Percentiles rank a stretch among this genome's conserved stretches.
These are phyloP conservation scores for Chaetomium tenue DNA, from an alignment of 495 filamentous ascomycete species.

Conservation along the genomic window DNA sequence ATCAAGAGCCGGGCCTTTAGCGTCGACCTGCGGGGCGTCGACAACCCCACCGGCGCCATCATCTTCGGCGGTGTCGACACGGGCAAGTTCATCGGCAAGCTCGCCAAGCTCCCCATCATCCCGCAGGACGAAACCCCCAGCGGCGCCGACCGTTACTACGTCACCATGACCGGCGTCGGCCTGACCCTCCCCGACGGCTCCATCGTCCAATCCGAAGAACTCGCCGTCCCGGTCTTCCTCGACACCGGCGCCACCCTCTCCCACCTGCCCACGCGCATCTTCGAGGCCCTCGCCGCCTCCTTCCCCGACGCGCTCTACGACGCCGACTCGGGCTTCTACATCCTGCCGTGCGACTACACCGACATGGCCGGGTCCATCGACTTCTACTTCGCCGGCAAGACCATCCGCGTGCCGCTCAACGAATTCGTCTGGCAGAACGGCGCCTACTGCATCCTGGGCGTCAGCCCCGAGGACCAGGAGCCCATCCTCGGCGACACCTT, in stretches of 20 bases:
- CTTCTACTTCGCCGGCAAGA: slow-evolving; percentile 54
- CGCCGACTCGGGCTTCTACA: slow-evolving; percentile 44
- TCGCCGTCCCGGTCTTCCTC: slow-evolving; percentile 34
- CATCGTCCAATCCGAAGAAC: slow-evolving; percentile 17
- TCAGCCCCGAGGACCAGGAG: slow-evolving; percentile 26
- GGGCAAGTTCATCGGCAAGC: slow-evolving; percentile 63
- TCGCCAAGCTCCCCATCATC: slow-evolving; percentile 53
- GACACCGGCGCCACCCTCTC: slow-evolving; percentile 34
- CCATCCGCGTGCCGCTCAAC: slow-evolving; percentile 59
- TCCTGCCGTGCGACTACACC: slow-evolving; percentile 58
- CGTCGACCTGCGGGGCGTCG: slow-evolving; percentile 57
- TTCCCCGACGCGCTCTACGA: slow-evolving; percentile 31
- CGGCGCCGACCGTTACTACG: slow-evolving; percentile 35
- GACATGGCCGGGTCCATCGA: slow-evolving; percentile 52
- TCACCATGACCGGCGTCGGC: slow-evolving; percentile 30
- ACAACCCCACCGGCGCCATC: slow-evolving; percentile 58
- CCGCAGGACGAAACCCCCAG: slow-evolving; percentile 30
- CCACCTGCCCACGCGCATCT: slow-evolving; percentile 31
- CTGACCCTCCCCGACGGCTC: slow-evolving; percentile 31
- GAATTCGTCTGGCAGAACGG: slow-evolving; percentile 56
- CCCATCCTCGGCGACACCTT: slow-evolving; percentile 36
- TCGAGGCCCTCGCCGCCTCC: slow-evolving; percentile 27
- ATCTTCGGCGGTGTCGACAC: slow-evolving; percentile 76
- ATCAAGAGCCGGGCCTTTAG: slow-evolving; percentile 73
- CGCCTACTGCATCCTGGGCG: slow-evolving; percentile 34